phyloP scores from a whole-genome alignment of 768 basidiomycete genomes.

The Suillus luteus region DNA sequence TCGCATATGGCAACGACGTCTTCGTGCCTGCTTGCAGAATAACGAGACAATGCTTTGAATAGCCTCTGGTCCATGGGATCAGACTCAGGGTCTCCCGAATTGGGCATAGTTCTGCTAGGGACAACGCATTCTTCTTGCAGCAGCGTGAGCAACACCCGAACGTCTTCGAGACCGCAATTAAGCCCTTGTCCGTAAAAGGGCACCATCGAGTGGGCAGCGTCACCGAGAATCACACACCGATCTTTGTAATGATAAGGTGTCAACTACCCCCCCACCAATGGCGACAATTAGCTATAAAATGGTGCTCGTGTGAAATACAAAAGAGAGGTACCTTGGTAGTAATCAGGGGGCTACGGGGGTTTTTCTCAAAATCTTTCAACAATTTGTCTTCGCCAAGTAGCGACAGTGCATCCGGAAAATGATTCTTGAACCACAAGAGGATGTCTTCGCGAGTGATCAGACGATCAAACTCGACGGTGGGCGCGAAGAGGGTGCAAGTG shows the following conservation, averaged over 20 bases:
- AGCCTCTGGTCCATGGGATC: conserved; percentile 55
- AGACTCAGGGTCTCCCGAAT: conserved; percentile 26
- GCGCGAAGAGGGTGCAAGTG: conserved; percentile 95
- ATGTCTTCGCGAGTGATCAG: conserved; percentile 59
- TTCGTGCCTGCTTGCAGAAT: conserved; percentile 80
- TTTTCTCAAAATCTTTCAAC: conserved; percentile 74
- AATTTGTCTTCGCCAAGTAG: conserved; percentile 83
- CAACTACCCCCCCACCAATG: conserved; percentile 47
- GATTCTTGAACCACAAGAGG: conserved; percentile 72
- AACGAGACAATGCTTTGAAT: conserved; percentile 68
- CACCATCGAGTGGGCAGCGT: conserved; percentile 98
- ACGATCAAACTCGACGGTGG: conserved; percentile 71
- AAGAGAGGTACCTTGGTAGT: conserved; percentile 79
- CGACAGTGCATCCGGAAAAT: conserved; percentile 88
- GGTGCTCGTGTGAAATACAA: conserved; percentile 19
- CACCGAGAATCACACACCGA: conserved; percentile 85
- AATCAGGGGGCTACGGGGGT: conserved; percentile 88
- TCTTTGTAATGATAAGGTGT: conserved; percentile 91
- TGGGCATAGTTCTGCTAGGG: conserved; percentile 39
- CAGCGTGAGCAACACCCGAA: conserved; percentile 80
- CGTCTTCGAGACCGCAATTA: conserved; percentile 97
- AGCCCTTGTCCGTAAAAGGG: conserved; percentile 97
- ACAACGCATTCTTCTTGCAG: conserved; percentile 71
- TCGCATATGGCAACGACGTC: conserved; percentile 90
- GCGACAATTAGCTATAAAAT: conserved; percentile 21